Base-by-base conservation (phyloP, 768 basidiomycete genomes). In the Serendipita indica region DNA sequence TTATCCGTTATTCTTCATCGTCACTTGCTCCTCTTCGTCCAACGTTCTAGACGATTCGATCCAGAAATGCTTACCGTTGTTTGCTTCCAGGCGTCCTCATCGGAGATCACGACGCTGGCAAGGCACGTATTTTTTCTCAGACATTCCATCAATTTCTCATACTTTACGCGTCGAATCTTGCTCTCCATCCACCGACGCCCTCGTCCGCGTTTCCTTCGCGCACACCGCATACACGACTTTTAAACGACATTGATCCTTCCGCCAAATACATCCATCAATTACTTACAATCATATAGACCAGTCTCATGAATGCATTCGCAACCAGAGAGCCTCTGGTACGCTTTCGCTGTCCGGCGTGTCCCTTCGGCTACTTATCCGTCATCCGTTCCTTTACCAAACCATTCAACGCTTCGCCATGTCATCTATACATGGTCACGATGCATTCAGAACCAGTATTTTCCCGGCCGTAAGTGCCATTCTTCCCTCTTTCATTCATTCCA, bases 361-460 rank as follows among this genome's bases (percentile, higher is more conserved):
- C 16, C 49, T 3, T 54, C 7, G 20, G 7, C 6, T n/a, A 3
- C 20, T 13, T 28, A 18, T 10, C 20, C 3, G 7, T 54, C 49
- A 22, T n/a, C 16, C 49, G n/a, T 32, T 18, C 22, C 6, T 25
- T n/a, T n/a, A n/a, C n/a, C n/a, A n/a, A n/a, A n/a, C n/a, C n/a
- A n/a, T n/a, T n/a, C n/a, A n/a, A n/a, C n/a, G n/a, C n/a, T n/a
- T n/a, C n/a, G n/a, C n/a, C n/a, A n/a, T n/a, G n/a, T n/a, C n/a
- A n/a, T n/a, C n/a, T n/a, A n/a, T n/a, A n/a, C n/a, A n/a, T n/a
- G n/a, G n/a, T n/a, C n/a, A n/a, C n/a, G n/a, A n/a, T n/a, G n/a
- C n/a, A 13, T 2, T n/a, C 22, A 54, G 49, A 54, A 54, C 30
- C 49, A 54, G 30, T 54, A 54, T 32, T 54, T 54, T 54, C 49